Base-by-base conservation (phyloP, 177 flowering plant genomes). In the Vitis hybrid region DNA sequence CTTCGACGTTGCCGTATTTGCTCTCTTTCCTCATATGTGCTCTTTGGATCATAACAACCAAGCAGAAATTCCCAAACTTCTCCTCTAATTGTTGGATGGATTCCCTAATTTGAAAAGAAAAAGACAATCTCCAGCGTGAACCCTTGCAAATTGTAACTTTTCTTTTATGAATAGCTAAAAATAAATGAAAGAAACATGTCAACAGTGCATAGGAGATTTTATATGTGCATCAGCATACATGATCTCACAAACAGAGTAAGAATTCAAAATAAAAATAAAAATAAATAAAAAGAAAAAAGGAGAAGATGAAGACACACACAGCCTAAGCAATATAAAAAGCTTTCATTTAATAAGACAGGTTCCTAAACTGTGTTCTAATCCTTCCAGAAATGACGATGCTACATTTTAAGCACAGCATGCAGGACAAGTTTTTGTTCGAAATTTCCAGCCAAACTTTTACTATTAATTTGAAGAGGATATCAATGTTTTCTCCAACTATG, bases 41-140 rank as follows among this genome's bases (percentile, higher is more conserved):
- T 95, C 67, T 75, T 83, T 32, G 98, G 88, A 83, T 90, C 97
- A 86, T 77, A 95, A 77, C 98, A 89, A 70, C 97, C 95, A 70
- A 95, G 91, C 57, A 95, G 79, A 78, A 95, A 95, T 73, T 95
- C 99, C 99, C 99, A 96, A 56, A 96, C 99, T 87, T 93, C 98
- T 74, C 98, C 99, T 85, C 97, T 91, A 67, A 96, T 92, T 77
- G 91, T 80, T 69, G 99, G 97, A 86, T 96, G 98, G 76, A 96
- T 80, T 71, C 99, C 99, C 99, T 96, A 67, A 71, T 65, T 66
- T 55, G 57, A 55, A 60, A 68, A 67, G 66, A 71, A 67, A 53
- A 67, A 67, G 10, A 67, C 15, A 30, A 46, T 55, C 56, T 71
- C 68, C 51, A 46, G 57, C 9, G 4, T 9, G 15, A 21, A 3